A percentile compares a stretch with the other conserved stretches of the same genome.
These are phyloP conservation scores for Candida dajiaensis DNA, from an alignment of 805 yeast species.

Conservation along the genomic window DNA sequence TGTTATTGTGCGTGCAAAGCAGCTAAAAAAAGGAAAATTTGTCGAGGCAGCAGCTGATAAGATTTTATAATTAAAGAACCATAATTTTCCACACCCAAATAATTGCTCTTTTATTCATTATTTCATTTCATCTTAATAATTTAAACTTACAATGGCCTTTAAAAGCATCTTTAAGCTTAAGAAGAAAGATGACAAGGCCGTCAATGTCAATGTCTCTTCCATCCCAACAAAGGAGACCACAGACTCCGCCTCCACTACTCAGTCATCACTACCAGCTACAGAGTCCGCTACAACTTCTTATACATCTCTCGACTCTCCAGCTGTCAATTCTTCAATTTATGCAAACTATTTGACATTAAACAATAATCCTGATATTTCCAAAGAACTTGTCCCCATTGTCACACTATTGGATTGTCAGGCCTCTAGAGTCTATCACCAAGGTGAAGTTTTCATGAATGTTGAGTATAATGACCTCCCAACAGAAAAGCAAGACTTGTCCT, in stretches of 20 bases:
- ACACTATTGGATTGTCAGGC: constrained; percentile 68
- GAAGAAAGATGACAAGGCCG: neutral
- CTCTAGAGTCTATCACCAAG: constrained; percentile 45
- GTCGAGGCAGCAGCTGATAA: no score
- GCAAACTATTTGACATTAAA: constrained; percentile 9
- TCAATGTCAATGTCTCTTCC: neutral
- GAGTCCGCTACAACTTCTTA: neutral
- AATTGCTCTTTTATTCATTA: no score
- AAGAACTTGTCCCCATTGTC: constrained; percentile 66
- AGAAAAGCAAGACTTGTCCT: constrained; percentile 23
- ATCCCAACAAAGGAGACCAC: neutral
- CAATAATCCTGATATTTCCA: constrained; percentile 33
- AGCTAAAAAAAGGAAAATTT: no score
- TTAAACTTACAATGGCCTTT: neutral
- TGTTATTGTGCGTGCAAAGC: no score
- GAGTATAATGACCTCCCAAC: constrained; percentile 18
- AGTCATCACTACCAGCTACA: neutral
- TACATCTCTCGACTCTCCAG: constrained; percentile 2
- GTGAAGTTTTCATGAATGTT: constrained; percentile 39
- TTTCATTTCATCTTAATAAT: no score
- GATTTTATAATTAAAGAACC: no score
- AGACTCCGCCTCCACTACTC: neutral
- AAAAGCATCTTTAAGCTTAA: constrained; percentile 12
- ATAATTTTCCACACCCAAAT: no score
- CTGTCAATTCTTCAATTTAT: constrained; percentile 2